phyloP scores from a whole-genome alignment of 306 rosid species.

The Dalbergia cochinchinensis region DNA sequence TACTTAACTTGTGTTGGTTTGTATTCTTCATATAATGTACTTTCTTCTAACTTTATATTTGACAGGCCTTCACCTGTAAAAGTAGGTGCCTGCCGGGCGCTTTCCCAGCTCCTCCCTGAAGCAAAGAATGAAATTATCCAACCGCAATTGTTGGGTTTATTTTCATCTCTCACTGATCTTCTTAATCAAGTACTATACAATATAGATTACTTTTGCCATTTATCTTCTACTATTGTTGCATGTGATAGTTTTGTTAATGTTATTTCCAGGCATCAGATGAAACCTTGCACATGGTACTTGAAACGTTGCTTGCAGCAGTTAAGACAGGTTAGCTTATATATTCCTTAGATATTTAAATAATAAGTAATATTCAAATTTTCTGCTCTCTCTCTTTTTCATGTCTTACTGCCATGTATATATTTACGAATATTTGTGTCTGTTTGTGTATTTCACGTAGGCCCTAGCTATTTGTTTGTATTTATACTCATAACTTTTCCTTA shows the following conservation, averaged over 20 bases:
- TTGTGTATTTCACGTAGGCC: constrained; percentile 5
- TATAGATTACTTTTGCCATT: constrained; percentile 34
- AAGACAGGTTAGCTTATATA: constrained; percentile 68
- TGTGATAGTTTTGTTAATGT: constrained; percentile 46
- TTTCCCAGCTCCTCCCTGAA: constrained; percentile 85
- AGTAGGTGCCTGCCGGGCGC: constrained; percentile 96
- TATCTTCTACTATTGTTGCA: constrained; percentile 41
- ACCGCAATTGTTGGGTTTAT: constrained; percentile 74
- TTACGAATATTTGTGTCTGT: background rate
- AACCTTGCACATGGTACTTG: constrained; percentile 90
- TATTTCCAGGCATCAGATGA: constrained; percentile 87
- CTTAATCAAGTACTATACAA: constrained; percentile 70
- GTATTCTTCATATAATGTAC: constrained; percentile 31
- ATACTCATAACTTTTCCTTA: constrained; percentile 30
- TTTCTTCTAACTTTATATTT: constrained; percentile 40
- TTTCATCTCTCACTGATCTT: constrained; percentile 84
- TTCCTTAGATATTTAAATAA: constrained; percentile 2
- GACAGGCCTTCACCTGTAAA: constrained; percentile 89
- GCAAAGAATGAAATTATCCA: constrained; percentile 70
- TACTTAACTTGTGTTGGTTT: constrained; percentile 32
- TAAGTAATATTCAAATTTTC: constrained; percentile 2
- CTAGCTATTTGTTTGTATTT: constrained; percentile 35
- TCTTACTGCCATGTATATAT: background rate
- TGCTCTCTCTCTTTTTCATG: background rate
- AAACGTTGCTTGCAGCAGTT: constrained; percentile 80